Evolutionary conservation across 192 early-diverging fungal genomes (phyloP).

Genomic region (Phycomyces nitens): DNA sequence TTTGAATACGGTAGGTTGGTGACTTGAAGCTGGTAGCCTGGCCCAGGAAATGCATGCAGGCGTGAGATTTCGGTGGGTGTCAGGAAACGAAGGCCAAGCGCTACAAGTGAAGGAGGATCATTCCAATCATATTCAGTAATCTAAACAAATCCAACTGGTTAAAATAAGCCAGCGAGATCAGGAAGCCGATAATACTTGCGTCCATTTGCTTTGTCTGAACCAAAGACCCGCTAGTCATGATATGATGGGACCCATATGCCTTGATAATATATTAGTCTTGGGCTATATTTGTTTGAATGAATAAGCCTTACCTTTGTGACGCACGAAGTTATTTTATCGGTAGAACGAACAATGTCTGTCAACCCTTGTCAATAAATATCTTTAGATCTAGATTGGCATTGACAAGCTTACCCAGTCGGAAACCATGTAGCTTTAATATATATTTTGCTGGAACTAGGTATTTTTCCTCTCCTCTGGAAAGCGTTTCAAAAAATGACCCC

Average conservation of each 20-base stretch:
- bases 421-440: constrained; percentile 44
- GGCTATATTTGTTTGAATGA: not conserved
- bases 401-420: constrained; percentile 41
- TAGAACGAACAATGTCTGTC: constrained; percentile 60
- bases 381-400: not conserved
- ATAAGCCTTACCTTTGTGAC: constrained; percentile 62
- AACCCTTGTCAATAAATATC: not conserved
- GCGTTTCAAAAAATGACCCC: constrained; percentile 26
- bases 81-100: constrained; percentile 76
- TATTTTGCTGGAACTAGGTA: constrained; percentile 39
- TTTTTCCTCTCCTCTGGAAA: constrained; percentile 19
- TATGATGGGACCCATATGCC: constrained; percentile 78
- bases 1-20: not conserved
- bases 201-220: constrained; percentile 73
- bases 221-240: constrained; percentile 74
- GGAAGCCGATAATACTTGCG: constrained; percentile 19
- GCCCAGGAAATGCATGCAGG: constrained; percentile 75
- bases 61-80: constrained; percentile 76
- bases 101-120: constrained; percentile 59
- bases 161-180: not conserved
- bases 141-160: constrained; percentile 7
- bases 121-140: constrained; percentile 58
- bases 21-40: not conserved
- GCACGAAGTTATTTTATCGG: constrained; percentile 56
- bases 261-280: constrained; percentile 42